These are phyloP conservation scores for Collybiopsis luxurians DNA, from an alignment of 768 basidiomycete species.

Conservation along the genomic window DNA sequence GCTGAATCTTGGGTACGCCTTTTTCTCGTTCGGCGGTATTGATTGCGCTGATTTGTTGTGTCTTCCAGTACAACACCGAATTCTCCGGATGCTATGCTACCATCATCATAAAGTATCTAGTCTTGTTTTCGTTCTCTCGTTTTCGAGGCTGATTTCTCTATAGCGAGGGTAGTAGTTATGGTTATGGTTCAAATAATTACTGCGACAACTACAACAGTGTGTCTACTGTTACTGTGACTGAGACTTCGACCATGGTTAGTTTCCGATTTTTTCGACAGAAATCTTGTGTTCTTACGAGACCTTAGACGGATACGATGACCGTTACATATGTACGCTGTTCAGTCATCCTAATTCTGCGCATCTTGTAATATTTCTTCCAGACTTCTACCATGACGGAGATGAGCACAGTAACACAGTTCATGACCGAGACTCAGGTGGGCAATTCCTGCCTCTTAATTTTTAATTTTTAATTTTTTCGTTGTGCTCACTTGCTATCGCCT, in stretches of 20 bases:
- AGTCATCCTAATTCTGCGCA: neutral
- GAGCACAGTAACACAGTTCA: slow-evolving; percentile 38
- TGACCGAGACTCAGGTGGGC: slow-evolving; percentile 40
- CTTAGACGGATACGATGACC: slow-evolving; percentile 11
- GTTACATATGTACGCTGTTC: slow-evolving; percentile 12
- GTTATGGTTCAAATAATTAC: slow-evolving; percentile 17
- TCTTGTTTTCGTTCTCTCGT: neutral
- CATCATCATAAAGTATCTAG: slow-evolving; percentile 51
- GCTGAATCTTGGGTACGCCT: slow-evolving; percentile 58
- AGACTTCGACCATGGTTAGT: slow-evolving; percentile 12
- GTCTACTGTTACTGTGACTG: slow-evolving; percentile 32
- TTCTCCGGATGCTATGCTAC: slow-evolving; percentile 59
- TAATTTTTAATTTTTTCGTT: neutral
- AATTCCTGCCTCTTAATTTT: neutral
- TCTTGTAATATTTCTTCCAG: slow-evolving; percentile 13
- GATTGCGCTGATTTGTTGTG: neutral
- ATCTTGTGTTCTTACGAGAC: neutral
- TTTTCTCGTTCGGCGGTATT: too few relatives aligned
- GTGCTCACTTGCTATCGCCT: slow-evolving; percentile 12
- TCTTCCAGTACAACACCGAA: slow-evolving; percentile 33
- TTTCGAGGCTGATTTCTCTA: neutral
- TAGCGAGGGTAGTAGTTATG: slow-evolving; percentile 15
- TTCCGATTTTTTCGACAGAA: neutral
- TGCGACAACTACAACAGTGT: slow-evolving; percentile 19
- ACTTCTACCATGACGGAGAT: slow-evolving; percentile 33